Percentiles rank a stretch among this genome's conserved stretches.
Conservation (phyloP, 2,329 filamentous ascomycete genomes). For the Cercospora sesami region DNA sequence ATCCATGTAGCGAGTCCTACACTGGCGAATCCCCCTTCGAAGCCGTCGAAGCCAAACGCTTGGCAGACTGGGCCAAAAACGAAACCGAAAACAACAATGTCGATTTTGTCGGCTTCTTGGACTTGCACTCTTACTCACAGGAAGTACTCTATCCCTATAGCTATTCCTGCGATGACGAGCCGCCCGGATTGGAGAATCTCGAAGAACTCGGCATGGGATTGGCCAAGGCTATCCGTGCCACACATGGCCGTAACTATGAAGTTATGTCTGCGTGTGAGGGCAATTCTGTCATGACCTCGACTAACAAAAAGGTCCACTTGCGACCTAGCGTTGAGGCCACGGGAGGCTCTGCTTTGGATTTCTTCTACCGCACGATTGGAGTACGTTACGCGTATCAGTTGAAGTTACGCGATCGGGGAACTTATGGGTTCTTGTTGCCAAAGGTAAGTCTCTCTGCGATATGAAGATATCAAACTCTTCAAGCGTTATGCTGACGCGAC, state of each 20-base stretch:
- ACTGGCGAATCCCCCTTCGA: constrained; percentile 82
- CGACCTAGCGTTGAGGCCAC: constrained; percentile 66
- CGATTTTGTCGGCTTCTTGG: constrained; percentile 79
- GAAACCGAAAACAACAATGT: constrained; percentile 70
- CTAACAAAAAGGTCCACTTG: constrained; percentile 37
- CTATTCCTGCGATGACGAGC: constrained; percentile 74
- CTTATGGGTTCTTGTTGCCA: constrained; percentile 89
- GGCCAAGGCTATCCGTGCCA: constrained; percentile 82
- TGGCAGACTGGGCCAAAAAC: constrained; percentile 81
- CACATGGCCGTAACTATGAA: constrained; percentile 60
- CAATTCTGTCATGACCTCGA: constrained; percentile 53
- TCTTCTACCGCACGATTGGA: constrained; percentile 85
- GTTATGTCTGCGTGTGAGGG: constrained; percentile 86
- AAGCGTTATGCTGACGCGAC: neutral
- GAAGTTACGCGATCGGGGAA: constrained; percentile 89
- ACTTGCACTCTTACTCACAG: constrained; percentile 93
- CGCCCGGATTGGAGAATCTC: constrained; percentile 86
- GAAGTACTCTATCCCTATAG: constrained; percentile 91
- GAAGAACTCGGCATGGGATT: constrained; percentile 86
- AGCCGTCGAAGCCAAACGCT: constrained; percentile 70
- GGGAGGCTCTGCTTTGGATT: constrained; percentile 87
- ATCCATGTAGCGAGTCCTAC: constrained; percentile 90
- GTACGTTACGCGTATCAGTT: constrained; percentile 89
- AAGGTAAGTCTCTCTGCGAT: constrained; percentile 69
- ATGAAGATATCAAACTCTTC: neutral